A percentile compares a stretch with the other conserved stretches of the same genome.
phyloP scores from a whole-genome alignment of 1,139 yeast genomes.

The Groenewaldozyma auringiensis region DNA sequence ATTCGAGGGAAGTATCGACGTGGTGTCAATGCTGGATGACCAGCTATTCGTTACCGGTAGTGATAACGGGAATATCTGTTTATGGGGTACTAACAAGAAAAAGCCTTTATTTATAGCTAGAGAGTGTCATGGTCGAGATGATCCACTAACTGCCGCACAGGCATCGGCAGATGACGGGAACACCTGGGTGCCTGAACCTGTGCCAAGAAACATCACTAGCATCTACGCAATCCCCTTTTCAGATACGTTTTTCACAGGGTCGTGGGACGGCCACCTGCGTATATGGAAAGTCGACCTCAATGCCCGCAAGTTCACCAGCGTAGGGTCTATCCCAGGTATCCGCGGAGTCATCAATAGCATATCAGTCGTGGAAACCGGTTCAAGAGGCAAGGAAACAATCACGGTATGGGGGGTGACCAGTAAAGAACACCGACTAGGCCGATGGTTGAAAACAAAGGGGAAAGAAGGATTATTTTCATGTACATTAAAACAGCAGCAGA shows the following conservation, averaged over 20 bases:
- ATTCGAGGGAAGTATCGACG: constrained; percentile 88
- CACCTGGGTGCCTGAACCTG: constrained; percentile 52
- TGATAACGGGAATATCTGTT: constrained; percentile 79
- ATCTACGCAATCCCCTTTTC: constrained; percentile 83
- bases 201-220: constrained; percentile 82
- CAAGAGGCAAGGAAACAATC: constrained; percentile 41
- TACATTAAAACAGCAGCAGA: background rate
- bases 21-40: constrained; percentile 86
- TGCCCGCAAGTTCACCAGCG: constrained; percentile 47
- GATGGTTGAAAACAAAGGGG: constrained; percentile 47
- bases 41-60: constrained; percentile 89
- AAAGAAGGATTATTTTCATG: constrained; percentile 23
- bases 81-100: constrained; percentile 89
- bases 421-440: constrained; percentile 81
- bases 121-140: constrained; percentile 70
- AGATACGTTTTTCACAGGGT: constrained; percentile 78
- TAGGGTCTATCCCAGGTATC: constrained; percentile 52
- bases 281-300: constrained; percentile 71
- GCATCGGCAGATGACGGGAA: constrained; percentile 51
- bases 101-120: constrained; percentile 69
- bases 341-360: constrained; percentile 69
- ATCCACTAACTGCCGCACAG: constrained; percentile 38
- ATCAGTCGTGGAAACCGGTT: constrained; percentile 53
- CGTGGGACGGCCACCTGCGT: constrained; percentile 69
- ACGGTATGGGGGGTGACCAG: constrained; percentile 60